Evolutionary conservation across 2,329 filamentous ascomycete genomes (phyloP).

Genomic region (Aspergillus thermomutatus): DNA sequence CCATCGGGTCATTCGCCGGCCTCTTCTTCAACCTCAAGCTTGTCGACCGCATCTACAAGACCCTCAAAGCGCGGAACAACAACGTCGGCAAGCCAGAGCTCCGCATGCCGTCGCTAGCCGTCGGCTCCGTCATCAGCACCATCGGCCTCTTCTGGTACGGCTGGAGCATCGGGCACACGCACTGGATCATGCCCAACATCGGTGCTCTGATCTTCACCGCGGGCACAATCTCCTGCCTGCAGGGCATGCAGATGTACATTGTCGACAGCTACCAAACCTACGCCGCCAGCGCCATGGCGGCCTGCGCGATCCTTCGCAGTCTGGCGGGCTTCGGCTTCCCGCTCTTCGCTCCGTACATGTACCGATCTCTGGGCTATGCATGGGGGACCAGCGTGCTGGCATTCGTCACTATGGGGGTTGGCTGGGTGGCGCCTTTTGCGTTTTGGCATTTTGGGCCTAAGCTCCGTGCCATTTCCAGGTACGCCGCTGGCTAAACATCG

Average conservation of each 20-base stretch:
- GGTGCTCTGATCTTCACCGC: constrained; percentile 50
- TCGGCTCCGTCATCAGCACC: constrained; percentile 52
- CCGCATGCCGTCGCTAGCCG: constrained; percentile 58
- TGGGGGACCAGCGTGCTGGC: constrained; percentile 43
- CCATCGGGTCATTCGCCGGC: constrained; percentile 54
- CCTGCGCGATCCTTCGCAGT: constrained; percentile 34
- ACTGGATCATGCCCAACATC: constrained; percentile 56
- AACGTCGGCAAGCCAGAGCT: constrained; percentile 53
- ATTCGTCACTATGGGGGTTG: constrained; percentile 33
- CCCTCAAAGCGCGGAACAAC: constrained; percentile 45
- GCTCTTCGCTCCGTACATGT: constrained; percentile 42
- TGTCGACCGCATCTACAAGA: constrained; percentile 48
- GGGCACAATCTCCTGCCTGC: constrained; percentile 45
- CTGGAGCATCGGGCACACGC: constrained; percentile 51
- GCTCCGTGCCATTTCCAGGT: background rate
- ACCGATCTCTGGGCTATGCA: constrained; percentile 32
- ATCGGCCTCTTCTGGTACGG: constrained; percentile 57
- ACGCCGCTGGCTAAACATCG: background rate
- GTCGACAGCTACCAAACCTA: constrained; percentile 42
- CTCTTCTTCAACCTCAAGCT: constrained; percentile 49
- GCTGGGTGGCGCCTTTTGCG: constrained; percentile 38
- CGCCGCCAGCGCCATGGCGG: constrained; percentile 39
- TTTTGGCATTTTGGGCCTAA: constrained; percentile 4
- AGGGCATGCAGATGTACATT: constrained; percentile 46
- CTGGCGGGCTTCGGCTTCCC: constrained; percentile 42